These are phyloP conservation scores for Stromatinia cepivora DNA, from an alignment of 2,329 filamentous ascomycete genomes.

Conservation along the genomic window DNA sequence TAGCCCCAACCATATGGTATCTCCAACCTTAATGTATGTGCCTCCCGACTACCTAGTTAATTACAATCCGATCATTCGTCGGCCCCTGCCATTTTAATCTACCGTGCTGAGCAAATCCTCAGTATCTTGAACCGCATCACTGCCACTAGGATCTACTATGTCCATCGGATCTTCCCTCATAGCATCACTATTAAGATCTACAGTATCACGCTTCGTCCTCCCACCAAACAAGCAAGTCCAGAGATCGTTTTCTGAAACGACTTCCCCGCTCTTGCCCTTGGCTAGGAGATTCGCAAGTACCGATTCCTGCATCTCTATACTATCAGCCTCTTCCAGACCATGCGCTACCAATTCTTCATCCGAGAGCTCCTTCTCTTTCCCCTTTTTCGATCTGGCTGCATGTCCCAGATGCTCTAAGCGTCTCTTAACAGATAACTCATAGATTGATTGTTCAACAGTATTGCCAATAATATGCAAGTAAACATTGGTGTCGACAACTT, in stretches of 20 bases:
- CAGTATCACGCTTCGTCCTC: slow-evolving; percentile 13
- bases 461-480: slow-evolving; percentile 93
- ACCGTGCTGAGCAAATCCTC: no score
- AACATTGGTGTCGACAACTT: slow-evolving; percentile 82
- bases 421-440: slow-evolving; percentile 78
- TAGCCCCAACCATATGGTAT: background rate
- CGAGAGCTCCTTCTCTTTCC: slow-evolving; percentile 46
- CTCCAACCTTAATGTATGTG: background rate
- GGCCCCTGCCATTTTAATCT: background rate
- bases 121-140: no score
- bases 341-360: slow-evolving; percentile 55
- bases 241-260: slow-evolving; percentile 74
- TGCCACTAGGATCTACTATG: background rate
- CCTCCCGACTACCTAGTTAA: background rate
- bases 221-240: slow-evolving; percentile 85
- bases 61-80: background rate
- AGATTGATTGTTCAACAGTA: slow-evolving; percentile 89
- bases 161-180: background rate
- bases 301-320: slow-evolving; percentile 75
- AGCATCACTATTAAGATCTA: background rate
- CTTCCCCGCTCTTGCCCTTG: slow-evolving; percentile 73
- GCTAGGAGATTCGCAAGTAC: slow-evolving; percentile 69
- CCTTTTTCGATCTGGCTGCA: slow-evolving; percentile 41
- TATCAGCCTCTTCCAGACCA: slow-evolving; percentile 79
- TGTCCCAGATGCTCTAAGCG: slow-evolving; percentile 74